phyloP scores from a whole-genome alignment of 2,329 filamentous ascomycete species.

The Sphaceloma murrayae region DNA sequence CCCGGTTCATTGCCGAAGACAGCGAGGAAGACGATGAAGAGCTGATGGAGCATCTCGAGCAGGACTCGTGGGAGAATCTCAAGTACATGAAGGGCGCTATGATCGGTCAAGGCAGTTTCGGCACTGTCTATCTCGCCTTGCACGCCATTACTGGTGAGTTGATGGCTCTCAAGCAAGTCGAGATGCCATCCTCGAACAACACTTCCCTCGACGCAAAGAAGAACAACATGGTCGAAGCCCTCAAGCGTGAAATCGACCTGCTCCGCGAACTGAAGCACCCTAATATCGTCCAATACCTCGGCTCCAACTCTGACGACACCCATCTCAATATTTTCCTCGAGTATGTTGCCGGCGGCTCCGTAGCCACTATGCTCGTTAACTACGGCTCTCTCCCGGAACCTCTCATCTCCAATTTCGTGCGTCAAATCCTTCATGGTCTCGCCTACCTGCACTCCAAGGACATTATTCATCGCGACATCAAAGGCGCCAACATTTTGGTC shows the following conservation, averaged over 20 bases:
- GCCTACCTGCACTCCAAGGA: constrained; percentile 89
- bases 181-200: constrained; percentile 71
- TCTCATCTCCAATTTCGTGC: constrained; percentile 89
- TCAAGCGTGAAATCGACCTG: constrained; percentile 93
- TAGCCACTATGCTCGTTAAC: constrained; percentile 96
- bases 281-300: constrained; percentile 97
- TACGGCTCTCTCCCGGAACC: constrained; percentile 92
- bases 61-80: constrained; percentile 90
- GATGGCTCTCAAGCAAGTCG: constrained; percentile 96
- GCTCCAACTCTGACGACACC: constrained; percentile 81
- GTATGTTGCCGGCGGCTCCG: constrained; percentile 93
- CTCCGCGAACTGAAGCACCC: constrained; percentile 88
- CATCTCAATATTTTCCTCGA: constrained; percentile 99
- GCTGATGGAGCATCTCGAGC: constrained; percentile 77
- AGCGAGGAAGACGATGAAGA: constrained; percentile 88
- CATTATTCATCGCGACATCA: constrained; percentile 98
- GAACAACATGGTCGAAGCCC: constrained; percentile 94
- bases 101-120: constrained; percentile 94
- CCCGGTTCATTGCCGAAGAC: constrained; percentile 76
- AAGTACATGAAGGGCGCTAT: constrained; percentile 99
- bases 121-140: constrained; percentile 86
- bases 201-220: constrained; percentile 77
- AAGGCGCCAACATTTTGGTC: constrained; percentile 95
- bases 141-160: constrained; percentile 95
- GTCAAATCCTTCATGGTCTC: constrained; percentile 85